Evolutionary conservation across 495 filamentous ascomycete species (phyloP), one percentile per base, ranked within the genome.

Genomic region (Aspergillus panamensis): DNA sequence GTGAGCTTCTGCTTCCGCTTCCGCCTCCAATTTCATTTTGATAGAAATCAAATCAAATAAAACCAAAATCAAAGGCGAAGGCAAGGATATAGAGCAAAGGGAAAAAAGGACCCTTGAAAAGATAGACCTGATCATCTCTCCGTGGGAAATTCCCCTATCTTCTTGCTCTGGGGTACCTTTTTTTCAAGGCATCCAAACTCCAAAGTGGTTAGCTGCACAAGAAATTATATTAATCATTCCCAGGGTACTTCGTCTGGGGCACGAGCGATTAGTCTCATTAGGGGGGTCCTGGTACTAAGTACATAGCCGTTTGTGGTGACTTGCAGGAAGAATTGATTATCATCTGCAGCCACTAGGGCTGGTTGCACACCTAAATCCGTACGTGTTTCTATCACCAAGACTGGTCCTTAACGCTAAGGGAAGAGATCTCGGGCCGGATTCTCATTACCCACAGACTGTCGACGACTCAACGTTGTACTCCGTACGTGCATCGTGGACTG

Each of bases 341-440:
- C 63, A 56, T 58, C 60, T 56, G 63, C 63, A 66, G 60, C 59
- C 54, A 61, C 57, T 61, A 57, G 59, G 55, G 48, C 57, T 60
- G 53, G 57, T 35, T 33, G 49, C n/a, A 42, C 45, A 32, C 48
- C 44, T 58, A 50, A 42, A 43, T 59, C 43, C n/a, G 42, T 44
- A 53, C 25, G 17, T 43, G 25, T 32, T 44, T 51, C 17, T 6
- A 47, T 48, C 17, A 32, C 19, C 40, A 55, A 29, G 17, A 55
- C 33, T 21, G 17, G 8, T 40, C 17, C 30, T 43, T 17, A 53
- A 20, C 43, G 55, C 55, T 30, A 55, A 54, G 51, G 20, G 49
- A 48, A 29, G 45, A 60, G 49, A 55, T 50, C 62, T 59, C 53
- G 57, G 57, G 51, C 57, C 59, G 57, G 51, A 62, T n/a, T 57